Base-by-base conservation (phyloP, 805 yeast genomes). In the Candida endomychidarum region DNA sequence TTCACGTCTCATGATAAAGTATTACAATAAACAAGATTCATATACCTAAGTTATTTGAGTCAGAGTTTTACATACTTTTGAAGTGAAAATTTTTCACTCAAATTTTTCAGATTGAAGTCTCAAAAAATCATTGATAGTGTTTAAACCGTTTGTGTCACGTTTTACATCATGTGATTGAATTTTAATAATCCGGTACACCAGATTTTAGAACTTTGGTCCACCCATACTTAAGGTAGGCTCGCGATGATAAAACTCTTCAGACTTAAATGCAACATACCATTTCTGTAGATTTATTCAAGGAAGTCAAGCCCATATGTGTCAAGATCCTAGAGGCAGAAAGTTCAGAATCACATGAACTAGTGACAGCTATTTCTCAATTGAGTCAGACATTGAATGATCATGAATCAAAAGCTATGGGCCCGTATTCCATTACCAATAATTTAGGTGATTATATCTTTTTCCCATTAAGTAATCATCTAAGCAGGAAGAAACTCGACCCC, bases 381-480 rank as follows among this genome's bases (percentile, higher is more conserved):
- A 9, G 30, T 41, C 7, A 14, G 32, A 6, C 36, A 11, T 48
- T 62, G n/a, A 34, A 49, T 3, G 22, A 36, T 7, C 61, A 56
- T 37, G 29, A 43, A 19, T 27, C 31, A 3, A 26, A 30, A 15
- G 25, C 36, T 11, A 19, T 8, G 38, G 43, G 24, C 9, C 27
- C 37, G 2, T 67, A 63, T 42, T 32, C 46, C 2, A 32, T 68
- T 2, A 52, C 67, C 2, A 40, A 58, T 3, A 63, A 56, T 14
- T 39, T 69, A 8, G 73, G 72, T 0, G 74, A 68, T 51, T 68
- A 68, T 43, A 52, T 69, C 2, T 69, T 69, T 43, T 65, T 62
- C 37, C 75, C 75, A 2, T 23, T 68, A 11, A 55, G 72, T 4
- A 54, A 48, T 33, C 45, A 65, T 21, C 45, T 69, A 16, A 61